These are phyloP conservation scores for Trebouxiophyceae sp. DNA, from an alignment of 163 green algal genomes.

Conservation along the genomic window DNA sequence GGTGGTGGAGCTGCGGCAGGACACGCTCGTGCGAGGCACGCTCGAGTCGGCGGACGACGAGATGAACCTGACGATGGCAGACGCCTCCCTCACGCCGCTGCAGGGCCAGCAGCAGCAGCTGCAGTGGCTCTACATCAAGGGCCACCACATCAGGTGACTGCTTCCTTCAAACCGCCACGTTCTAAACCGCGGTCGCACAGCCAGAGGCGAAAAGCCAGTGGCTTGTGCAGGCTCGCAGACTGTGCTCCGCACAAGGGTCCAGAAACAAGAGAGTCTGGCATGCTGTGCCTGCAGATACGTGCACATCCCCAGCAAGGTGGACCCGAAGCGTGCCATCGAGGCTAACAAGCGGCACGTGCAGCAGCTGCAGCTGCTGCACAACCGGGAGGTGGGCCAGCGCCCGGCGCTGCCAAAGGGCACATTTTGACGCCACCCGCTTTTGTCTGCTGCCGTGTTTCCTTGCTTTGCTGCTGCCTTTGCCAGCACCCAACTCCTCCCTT, in stretches of 20 bases:
- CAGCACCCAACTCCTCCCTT: too few relatives aligned
- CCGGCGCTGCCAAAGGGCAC: background rate
- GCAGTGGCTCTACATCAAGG: conserved; percentile 14
- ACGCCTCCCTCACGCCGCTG: conserved; percentile 9
- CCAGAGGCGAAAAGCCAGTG: too few relatives aligned
- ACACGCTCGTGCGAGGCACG: conserved; percentile 40
- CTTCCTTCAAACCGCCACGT: too few relatives aligned
- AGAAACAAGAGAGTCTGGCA: too few relatives aligned
- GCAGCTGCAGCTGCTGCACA: background rate
- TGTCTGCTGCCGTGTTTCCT: too few relatives aligned
- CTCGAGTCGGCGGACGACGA: conserved; percentile 41
- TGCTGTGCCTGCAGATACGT: conserved; percentile 5
- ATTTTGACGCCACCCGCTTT: too few relatives aligned
- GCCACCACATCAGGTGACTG: conserved; percentile 17
- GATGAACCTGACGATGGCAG: conserved; percentile 37
- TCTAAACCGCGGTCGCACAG: too few relatives aligned
- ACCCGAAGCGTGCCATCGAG: background rate
- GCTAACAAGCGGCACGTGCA: background rate
- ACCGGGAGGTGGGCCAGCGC: background rate
- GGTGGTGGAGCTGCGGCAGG: conserved; percentile 55
- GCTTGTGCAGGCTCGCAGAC: too few relatives aligned
- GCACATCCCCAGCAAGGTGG: background rate
- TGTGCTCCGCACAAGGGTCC: too few relatives aligned
- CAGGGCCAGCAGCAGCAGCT: conserved; percentile 9
- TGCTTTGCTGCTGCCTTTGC: too few relatives aligned